Conservation (phyloP, 176 grass and related monocot species). For the Tuctoria greenei region DNA sequence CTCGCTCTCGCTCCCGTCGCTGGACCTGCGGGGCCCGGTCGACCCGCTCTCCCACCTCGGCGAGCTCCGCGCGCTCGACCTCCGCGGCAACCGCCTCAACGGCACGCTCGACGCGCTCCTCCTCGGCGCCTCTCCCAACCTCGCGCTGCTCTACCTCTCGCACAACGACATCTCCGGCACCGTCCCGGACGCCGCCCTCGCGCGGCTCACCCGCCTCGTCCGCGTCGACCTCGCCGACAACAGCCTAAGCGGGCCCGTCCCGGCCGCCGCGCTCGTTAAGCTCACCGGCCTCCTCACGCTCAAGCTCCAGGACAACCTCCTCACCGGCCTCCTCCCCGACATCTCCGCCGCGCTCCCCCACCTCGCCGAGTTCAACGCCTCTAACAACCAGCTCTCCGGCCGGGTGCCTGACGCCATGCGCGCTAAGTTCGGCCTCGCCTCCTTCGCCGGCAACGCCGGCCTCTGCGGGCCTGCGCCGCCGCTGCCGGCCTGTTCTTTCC, state of each 20-base stretch:
- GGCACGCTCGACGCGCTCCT: constrained; percentile 62
- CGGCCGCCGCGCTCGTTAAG: constrained; percentile 37
- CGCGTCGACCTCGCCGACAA: constrained; percentile 67
- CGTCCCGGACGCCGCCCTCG: constrained; percentile 38
- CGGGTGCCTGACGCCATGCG: constrained; percentile 59
- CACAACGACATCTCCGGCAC: constrained; percentile 60
- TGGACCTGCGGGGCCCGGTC: constrained; percentile 66
- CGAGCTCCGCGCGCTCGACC: constrained; percentile 68
- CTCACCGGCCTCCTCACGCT: constrained; percentile 57
- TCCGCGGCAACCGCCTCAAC: constrained; percentile 79
- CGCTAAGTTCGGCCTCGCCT: constrained; percentile 45
- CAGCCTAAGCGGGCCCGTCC: constrained; percentile 56
- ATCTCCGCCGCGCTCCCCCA: constrained; percentile 36
- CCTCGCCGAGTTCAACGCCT: constrained; percentile 64
- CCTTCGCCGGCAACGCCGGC: constrained; percentile 56
- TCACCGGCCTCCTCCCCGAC: constrained; percentile 56
- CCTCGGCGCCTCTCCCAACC: constrained; percentile 50
- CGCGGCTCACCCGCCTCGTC: constrained; percentile 28
- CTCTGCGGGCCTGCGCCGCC: constrained; percentile 48
- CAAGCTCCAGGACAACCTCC: constrained; percentile 71
- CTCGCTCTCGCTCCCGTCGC: constrained; percentile 51
- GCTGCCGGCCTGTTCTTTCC: constrained; percentile 54
- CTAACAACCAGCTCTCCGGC: constrained; percentile 77
- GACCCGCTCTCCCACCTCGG: constrained; percentile 61
- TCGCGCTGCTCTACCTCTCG: constrained; percentile 72